Evolutionary conservation across 2,329 filamentous ascomycete species (phyloP), one percentile per base, ranked within the genome.

Genomic region (Aspergillus floridensis): DNA sequence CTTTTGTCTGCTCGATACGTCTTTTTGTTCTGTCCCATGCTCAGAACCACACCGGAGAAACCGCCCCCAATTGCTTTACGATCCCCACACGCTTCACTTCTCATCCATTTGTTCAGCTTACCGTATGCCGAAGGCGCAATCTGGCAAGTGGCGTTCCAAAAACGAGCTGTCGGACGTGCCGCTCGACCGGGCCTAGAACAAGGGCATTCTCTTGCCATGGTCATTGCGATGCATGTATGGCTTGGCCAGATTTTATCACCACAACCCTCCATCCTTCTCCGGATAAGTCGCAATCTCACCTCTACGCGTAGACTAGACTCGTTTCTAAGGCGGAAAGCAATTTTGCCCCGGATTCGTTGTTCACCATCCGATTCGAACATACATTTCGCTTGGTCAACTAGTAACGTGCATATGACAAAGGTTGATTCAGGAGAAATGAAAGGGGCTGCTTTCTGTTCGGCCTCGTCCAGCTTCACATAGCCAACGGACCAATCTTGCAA

Each of bases 1-100:
- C 64, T 64, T 67, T 65, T 66, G 58, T 16, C 41, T 38, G 59
- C 58, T 59, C 51, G 62, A 65, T 53, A 62, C 59, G 60, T 68
- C 62, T 57, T 55, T 61, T 64, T 38, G 52, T 29, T 53, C 47
- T 57, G 51, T 41, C 53, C 47, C 49, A 60, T 62, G 55, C 59
- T 48, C 41, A 48, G 41, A 22, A 46, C 24, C 31, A 35, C n/a
- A 22, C 22, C 50, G 31, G 32, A 52, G 22, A 38, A 52, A 52
- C 50, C 50, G 38, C 31, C 21, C 31, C 50, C 50, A 22, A 29
- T 32, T 8, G 19, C 19, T 19, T 35, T 35, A 22, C 52, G 24
- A 22, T 41, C 56, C 56, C 56, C 56, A 58, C 56, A 41, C 38
- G 26, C 44, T 16, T 53, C 50, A 44, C 31, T 41, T 53, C 19